phyloP scores from a whole-genome alignment of 495 filamentous ascomycete genomes.

The Neurospora sp. region DNA sequence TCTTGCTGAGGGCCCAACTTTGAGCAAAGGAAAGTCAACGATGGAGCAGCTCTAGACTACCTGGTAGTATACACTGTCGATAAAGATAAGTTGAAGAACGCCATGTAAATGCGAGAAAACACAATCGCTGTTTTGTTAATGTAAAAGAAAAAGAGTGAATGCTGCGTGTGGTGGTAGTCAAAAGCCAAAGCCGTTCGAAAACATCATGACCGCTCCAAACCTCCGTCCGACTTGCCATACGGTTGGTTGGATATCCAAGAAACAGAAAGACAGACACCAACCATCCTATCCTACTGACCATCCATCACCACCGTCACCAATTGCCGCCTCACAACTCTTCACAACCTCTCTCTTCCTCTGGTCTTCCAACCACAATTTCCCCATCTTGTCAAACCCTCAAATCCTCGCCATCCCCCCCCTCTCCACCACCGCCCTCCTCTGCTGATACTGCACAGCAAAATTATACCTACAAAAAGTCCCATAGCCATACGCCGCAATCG shows the following conservation, averaged over 20 bases:
- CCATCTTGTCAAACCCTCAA: background rate
- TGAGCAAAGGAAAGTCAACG: background rate
- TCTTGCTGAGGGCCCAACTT: too few species aligned
- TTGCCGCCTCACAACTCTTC: too few species aligned
- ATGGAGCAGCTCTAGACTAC: background rate
- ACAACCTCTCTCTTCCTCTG: too few species aligned
- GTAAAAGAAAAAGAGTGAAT: background rate
- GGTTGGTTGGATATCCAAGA: background rate
- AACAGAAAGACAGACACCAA: background rate
- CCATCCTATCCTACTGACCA: background rate
- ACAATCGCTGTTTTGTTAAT: background rate
- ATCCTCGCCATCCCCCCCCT: conserved; percentile 28
- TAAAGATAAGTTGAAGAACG: background rate
- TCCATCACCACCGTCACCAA: background rate
- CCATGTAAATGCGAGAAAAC: background rate
- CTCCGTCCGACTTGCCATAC: background rate
- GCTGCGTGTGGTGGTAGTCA: background rate
- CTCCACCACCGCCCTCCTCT: conserved; percentile 34
- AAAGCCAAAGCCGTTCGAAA: too few species aligned
- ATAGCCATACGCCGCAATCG: conserved; percentile 45
- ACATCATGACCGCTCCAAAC: background rate
- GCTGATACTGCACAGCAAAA: conserved; percentile 52
- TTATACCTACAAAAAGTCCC: conserved; percentile 55
- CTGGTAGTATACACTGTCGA: background rate
- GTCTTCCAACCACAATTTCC: too few species aligned